Conservation (phyloP, 108 stramenopile species). For the Cyclostephanos tholiformis region DNA sequence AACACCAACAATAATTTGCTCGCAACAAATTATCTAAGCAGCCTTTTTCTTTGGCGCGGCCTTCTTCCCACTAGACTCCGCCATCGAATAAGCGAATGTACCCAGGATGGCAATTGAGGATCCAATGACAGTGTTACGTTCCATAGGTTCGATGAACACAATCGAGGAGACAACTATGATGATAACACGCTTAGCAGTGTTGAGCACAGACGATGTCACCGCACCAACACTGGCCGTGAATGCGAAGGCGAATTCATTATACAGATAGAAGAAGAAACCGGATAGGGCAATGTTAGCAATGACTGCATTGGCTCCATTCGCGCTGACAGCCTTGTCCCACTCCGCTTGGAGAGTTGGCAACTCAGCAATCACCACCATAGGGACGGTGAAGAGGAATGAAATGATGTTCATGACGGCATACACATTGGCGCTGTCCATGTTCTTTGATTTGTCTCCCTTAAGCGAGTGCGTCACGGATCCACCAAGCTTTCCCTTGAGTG, state of each 20-base stretch:
- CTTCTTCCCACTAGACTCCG: slow-evolving; percentile 45
- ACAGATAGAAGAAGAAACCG: slow-evolving; percentile 95
- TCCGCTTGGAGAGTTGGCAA: slow-evolving; percentile 62
- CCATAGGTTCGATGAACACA: slow-evolving; percentile 85
- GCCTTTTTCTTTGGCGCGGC: slow-evolving; percentile 63
- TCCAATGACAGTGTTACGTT: slow-evolving; percentile 86
- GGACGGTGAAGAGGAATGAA: slow-evolving; percentile 86
- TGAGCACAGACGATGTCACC: slow-evolving; percentile 84
- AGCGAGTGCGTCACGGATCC: slow-evolving; percentile 86
- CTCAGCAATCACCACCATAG: slow-evolving; percentile 85
- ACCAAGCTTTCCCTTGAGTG: slow-evolving; percentile 89
- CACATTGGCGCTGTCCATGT: slow-evolving; percentile 95
- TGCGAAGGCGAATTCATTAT: slow-evolving; percentile 96
- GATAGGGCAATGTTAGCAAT: slow-evolving; percentile 73
- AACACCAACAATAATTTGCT: not conserved
- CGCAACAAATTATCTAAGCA: slow-evolving; percentile 31
- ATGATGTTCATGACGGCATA: slow-evolving; percentile 96
- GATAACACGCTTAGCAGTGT: slow-evolving; percentile 92
- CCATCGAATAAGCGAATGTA: slow-evolving; percentile 82
- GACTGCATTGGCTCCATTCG: slow-evolving; percentile 58
- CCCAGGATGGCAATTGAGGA: slow-evolving; percentile 82
- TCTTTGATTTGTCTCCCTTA: slow-evolving; percentile 85
- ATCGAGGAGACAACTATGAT: slow-evolving; percentile 86
- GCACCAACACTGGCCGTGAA: slow-evolving; percentile 87
- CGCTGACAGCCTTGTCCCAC: slow-evolving; percentile 68